Conservation (phyloP, 805 yeast genomes). For the Starmerella vitae region DNA sequence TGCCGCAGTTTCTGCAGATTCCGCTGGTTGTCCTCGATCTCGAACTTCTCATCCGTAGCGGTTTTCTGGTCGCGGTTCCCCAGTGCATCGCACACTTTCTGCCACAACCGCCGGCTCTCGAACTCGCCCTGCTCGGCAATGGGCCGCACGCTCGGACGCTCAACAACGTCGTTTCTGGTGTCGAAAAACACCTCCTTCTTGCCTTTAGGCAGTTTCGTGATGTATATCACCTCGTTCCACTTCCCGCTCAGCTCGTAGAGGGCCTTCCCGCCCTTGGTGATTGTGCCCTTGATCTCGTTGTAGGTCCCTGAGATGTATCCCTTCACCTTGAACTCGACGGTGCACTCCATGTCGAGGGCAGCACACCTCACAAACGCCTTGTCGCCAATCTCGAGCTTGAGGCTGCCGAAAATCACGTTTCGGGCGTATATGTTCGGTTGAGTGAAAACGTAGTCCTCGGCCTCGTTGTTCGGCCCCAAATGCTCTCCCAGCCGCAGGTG, state of each 20-base stretch:
- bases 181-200: conserved; percentile 41
- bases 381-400: conserved; percentile 86
- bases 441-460: conserved; percentile 69
- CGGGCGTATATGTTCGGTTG: conserved; percentile 95
- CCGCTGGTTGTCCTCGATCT: conserved; percentile 82
- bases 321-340: conserved; percentile 86
- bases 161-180: conserved; percentile 33
- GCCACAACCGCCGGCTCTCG: conserved; percentile 80
- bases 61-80: conserved; percentile 59
- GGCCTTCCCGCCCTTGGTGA: conserved; percentile 44
- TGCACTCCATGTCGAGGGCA: conserved; percentile 46
- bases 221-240: conserved; percentile 79
- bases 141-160: conserved; percentile 61
- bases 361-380: conserved; percentile 65
- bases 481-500: conserved; percentile 43
- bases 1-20: conserved; percentile 52
- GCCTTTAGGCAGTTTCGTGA: conserved; percentile 40
- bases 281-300: conserved; percentile 69
- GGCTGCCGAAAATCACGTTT: conserved; percentile 80
- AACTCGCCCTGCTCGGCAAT: conserved; percentile 61
- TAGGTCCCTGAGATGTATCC: conserved; percentile 89
- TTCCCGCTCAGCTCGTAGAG: conserved; percentile 68
- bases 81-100: conserved; percentile 67
- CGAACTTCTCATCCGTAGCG: conserved; percentile 81
- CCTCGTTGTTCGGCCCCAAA: conserved; percentile 29